Evolutionary conservation across 805 yeast genomes (phyloP).

Genomic region (Schizosaccharomyces octosporus): DNA sequence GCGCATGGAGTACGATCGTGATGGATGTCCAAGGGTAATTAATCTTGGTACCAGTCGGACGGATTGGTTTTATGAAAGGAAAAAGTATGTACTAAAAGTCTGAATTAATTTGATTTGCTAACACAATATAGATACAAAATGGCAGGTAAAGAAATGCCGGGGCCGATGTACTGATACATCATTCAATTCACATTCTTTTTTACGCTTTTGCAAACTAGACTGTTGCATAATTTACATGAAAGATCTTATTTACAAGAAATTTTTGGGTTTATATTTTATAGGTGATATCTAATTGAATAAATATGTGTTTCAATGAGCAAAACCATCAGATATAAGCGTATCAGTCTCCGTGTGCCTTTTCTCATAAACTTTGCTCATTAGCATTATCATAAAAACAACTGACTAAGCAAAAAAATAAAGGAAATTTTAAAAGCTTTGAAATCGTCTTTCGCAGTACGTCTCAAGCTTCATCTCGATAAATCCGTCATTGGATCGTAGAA

Average conservation of each 20-base stretch:
- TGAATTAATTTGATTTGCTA: background rate
- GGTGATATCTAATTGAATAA: too few species aligned
- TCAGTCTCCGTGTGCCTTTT: too few species aligned
- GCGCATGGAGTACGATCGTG: constrained; percentile 49
- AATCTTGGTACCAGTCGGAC: constrained; percentile 58
- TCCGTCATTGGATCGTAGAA: too few species aligned
- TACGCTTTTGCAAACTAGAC: background rate
- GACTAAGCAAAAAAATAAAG: background rate
- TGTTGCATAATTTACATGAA: background rate
- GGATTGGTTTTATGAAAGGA: constrained; percentile 32
- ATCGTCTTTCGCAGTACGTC: background rate
- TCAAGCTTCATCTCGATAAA: background rate
- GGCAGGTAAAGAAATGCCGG: constrained; percentile 1
- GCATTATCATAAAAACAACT: too few species aligned
- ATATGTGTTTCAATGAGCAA: too few species aligned
- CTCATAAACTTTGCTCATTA: too few species aligned
- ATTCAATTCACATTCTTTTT: background rate
- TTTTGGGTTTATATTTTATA: too few species aligned
- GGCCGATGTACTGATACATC: background rate
- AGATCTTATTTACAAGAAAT: background rate
- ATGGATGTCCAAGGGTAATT: constrained; percentile 73
- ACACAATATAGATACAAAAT: background rate
- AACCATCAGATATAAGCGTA: too few species aligned
- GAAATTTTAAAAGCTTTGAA: background rate
- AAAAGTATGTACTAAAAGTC: background rate